These are phyloP conservation scores for Cadophora luteo-olivacea DNA, from an alignment of 2,329 filamentous ascomycete species.

Conservation along the genomic window DNA sequence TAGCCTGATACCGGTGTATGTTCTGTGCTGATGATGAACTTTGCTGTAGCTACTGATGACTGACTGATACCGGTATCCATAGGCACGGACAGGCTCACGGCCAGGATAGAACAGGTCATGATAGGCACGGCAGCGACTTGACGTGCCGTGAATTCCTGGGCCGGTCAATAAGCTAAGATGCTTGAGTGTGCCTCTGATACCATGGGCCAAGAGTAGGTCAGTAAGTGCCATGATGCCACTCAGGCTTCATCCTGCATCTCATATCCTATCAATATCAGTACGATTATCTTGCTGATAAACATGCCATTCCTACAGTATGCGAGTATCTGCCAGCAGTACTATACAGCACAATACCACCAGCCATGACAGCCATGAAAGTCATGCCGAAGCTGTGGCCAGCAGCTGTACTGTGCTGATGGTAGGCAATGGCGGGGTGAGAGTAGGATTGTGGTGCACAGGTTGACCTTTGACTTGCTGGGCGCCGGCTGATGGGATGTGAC, in stretches of 20 bases:
- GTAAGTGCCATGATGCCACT: neutral
- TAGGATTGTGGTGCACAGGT: neutral
- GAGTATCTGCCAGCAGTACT: neutral
- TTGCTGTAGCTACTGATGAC: neutral
- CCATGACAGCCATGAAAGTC: neutral
- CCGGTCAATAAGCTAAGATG: neutral
- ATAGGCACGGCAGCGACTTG: neutral
- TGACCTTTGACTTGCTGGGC: neutral
- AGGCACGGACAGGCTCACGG: neutral
- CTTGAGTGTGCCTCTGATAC: neutral
- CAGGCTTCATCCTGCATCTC: neutral
- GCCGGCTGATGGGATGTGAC: neutral
- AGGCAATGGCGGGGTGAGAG: neutral
- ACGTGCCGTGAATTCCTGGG: neutral
- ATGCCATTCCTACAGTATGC: neutral
- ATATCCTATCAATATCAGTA: neutral
- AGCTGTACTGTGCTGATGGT: neutral
- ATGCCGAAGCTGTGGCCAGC: neutral
- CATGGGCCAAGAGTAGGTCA: neutral
- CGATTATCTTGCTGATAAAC: neutral
- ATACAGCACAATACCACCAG: neutral
- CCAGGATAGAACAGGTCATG: neutral
- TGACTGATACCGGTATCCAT: slow-evolving; percentile 1
- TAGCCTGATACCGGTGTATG: neutral
- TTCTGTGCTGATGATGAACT: neutral